Evolutionary conservation across 2,329 filamentous ascomycete genomes (phyloP).

Genomic region (Fusarium nodosum): DNA sequence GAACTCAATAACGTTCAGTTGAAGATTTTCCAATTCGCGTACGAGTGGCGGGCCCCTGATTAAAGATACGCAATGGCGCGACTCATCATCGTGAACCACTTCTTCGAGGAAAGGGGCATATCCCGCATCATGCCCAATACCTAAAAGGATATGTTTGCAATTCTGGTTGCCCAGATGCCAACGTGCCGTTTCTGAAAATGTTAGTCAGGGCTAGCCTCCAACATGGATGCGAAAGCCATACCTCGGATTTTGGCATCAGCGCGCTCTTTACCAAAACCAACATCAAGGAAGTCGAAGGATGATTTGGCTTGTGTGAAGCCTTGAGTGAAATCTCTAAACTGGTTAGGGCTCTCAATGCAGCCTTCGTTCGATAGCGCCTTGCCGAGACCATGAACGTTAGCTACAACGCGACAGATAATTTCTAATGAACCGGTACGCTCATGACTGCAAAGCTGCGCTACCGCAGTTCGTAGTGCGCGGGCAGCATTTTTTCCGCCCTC

Average conservation of each 20-base stretch:
- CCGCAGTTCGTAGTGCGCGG: slow-evolving; percentile 62
- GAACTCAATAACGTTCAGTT: slow-evolving; percentile 62
- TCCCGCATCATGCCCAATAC: slow-evolving; percentile 71
- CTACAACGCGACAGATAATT: slow-evolving; percentile 69
- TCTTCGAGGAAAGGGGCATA: slow-evolving; percentile 72
- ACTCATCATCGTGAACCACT: slow-evolving; percentile 61
- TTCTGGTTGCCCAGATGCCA: slow-evolving; percentile 73
- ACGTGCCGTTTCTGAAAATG: slow-evolving; percentile 60
- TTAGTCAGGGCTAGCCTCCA: slow-evolving; percentile 17
- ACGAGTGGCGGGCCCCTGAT: slow-evolving; percentile 67
- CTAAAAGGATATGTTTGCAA: slow-evolving; percentile 72
- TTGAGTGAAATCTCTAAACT: slow-evolving; percentile 68
- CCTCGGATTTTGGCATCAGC: slow-evolving; percentile 73
- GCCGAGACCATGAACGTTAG: slow-evolving; percentile 66
- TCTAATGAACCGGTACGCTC: slow-evolving; percentile 63
- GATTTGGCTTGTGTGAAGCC: slow-evolving; percentile 72
- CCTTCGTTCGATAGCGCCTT: slow-evolving; percentile 65
- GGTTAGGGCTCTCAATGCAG: slow-evolving; percentile 58
- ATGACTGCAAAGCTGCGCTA: slow-evolving; percentile 61
- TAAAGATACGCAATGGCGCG: slow-evolving; percentile 63
- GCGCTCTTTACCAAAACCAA: slow-evolving; percentile 70
- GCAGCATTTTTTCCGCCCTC: slow-evolving; percentile 69
- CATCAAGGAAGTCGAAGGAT: slow-evolving; percentile 74
- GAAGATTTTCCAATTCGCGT: slow-evolving; percentile 63
- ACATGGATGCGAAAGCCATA: slow-evolving; percentile 48